These are phyloP conservation scores for Gaeumannomyces sp. DNA, from an alignment of 2,329 filamentous ascomycete species.

Conservation along the genomic window DNA sequence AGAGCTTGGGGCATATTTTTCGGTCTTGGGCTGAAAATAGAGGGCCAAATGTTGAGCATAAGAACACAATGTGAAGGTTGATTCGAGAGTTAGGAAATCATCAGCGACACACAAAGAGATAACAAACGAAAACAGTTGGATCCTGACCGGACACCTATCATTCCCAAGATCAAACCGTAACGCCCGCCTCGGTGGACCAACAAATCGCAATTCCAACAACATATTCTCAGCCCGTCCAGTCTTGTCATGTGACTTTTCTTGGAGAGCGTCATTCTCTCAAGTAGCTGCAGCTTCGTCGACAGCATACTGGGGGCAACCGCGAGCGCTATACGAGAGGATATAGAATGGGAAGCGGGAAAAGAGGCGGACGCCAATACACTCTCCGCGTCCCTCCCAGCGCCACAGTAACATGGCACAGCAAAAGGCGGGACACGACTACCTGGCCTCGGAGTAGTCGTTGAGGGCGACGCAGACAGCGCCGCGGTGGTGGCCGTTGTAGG, in stretches of 20 bases:
- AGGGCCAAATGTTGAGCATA: background rate
- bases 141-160: background rate
- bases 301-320: too few relatives aligned
- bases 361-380: background rate
- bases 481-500: conserved; percentile 92
- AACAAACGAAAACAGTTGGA: background rate
- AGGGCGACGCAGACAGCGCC: conserved; percentile 88
- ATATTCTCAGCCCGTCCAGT: too few relatives aligned
- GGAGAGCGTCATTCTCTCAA: background rate
- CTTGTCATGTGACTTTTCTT: background rate
- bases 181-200: background rate
- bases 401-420: too few relatives aligned
- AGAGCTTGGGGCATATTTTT: background rate
- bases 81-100: background rate
- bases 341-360: background rate
- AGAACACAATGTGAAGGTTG: too few relatives aligned
- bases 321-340: too few relatives aligned
- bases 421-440: conserved; percentile 20
- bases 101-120: background rate
- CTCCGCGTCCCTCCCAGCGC: background rate
- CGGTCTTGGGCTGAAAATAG: background rate
- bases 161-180: background rate
- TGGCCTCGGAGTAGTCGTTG: conserved; percentile 71
- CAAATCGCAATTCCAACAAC: background rate
- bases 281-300: background rate